Evolutionary conservation across 2,329 filamentous ascomycete genomes (phyloP), one percentile per base, ranked within the genome.

Genomic region (Paracorniculantispora psalliotae): DNA sequence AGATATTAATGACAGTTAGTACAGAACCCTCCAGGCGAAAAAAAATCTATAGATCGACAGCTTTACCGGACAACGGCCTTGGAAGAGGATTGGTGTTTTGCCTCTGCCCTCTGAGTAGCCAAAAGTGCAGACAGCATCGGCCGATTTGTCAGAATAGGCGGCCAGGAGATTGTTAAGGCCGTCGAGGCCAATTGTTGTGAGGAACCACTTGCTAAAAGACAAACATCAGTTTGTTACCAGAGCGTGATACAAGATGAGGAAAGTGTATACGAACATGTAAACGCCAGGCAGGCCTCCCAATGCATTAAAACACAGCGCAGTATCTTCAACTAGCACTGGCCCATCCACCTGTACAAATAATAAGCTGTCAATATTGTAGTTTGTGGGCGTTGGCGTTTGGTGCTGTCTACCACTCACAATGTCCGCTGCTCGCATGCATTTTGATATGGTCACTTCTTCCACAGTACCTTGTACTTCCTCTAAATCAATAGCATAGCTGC

Each of bases 81-180:
- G 92, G 75, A 99, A 99, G 17, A 97, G 79, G 28, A 96, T 81
- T 1, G 91, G 88, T 68, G 96, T 86, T 56, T 90, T 80, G 2
- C 90, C 92, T 4, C 92, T 94, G 0, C 93, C 94, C 63, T 87
- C 82, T 57, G 85, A 94, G 75, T 96, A 97, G 25, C 87, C 94
- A 75, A 99, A 99, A 0, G 94, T 99, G 76, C 93, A 97, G 48
- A 99, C 90, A 19, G 94, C 93, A 75, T 96, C 87, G 47, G 92
- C 92, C 47, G 88, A 89, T 74, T 97, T 97, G 75, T 99, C 90
- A 28, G 90, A 81, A 72, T 96, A 97, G 7, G 88, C 91, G 55
- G 86, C 87, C 43, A 99, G 86, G 63, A 99, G 83, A 71, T 93
- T 94, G 76, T 97, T 96, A 60, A 99, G 80, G 15, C 94, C 90